Conservation (phyloP, 2,329 filamentous ascomycete species). For the Penicillium sp. region DNA sequence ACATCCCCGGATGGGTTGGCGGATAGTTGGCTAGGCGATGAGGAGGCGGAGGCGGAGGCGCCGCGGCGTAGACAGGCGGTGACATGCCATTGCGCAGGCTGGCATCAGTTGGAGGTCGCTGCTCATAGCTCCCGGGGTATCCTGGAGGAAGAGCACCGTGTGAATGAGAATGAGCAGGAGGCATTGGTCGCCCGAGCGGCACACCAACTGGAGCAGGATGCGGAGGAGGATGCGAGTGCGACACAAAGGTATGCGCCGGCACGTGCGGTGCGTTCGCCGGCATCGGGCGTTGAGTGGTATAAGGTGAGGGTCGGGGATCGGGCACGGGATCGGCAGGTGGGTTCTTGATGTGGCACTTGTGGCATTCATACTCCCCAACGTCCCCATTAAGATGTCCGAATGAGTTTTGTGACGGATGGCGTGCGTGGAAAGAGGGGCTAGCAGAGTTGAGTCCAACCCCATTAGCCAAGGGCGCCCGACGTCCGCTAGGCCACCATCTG, state of each 20-base stretch:
- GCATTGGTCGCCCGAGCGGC: constrained; percentile 30
- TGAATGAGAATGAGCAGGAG: constrained; percentile 28
- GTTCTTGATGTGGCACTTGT: constrained; percentile 64
- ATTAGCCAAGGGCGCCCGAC: constrained; percentile 43
- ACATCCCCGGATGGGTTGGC: constrained; percentile 19
- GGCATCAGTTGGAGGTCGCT: constrained; percentile 32
- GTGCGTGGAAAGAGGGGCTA: constrained; percentile 28
- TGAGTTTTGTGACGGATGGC: constrained; percentile 25
- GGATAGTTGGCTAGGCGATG: constrained; percentile 54
- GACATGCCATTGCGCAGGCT: constrained; percentile 37
- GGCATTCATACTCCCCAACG: constrained; percentile 60
- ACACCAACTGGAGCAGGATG: constrained; percentile 24
- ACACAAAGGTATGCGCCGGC: constrained; percentile 29
- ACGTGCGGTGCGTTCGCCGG: constrained; percentile 29
- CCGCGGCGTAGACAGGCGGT: constrained; percentile 33
- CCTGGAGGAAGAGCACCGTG: constrained; percentile 26
- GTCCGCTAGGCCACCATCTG: constrained; percentile 61
- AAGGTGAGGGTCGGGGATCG: constrained; percentile 37
- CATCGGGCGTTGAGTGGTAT: constrained; percentile 34
- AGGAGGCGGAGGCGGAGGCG: constrained; percentile 50
- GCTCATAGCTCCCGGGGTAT: constrained; percentile 39
- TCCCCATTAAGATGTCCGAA: constrained; percentile 32
- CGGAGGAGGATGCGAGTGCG: constrained; percentile 28
- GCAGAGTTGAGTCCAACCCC: constrained; percentile 28
- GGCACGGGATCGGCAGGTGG: constrained; percentile 25